A percentile compares a stretch with the other conserved stretches of the same genome.
Conservation (phyloP, 345 rosid genomes). For the Linum tenue region DNA sequence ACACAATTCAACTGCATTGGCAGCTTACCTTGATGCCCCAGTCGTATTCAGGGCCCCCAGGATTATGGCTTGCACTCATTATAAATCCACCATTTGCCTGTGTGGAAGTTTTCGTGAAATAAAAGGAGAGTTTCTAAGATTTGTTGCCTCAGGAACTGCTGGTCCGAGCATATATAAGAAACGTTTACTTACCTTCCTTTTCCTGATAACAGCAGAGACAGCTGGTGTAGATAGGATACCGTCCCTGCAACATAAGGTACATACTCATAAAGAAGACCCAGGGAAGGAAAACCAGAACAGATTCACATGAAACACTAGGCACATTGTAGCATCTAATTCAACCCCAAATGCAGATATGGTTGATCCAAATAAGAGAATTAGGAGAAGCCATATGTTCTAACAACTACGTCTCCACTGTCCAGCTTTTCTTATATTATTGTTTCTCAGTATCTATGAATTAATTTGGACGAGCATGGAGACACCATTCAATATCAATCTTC, state of each 20-base stretch:
- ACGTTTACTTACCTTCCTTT: constrained; percentile 47
- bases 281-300: no score
- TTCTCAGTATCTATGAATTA: no score
- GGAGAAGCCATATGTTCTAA: no score
- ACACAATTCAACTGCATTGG: constrained; percentile 8
- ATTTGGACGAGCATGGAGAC: background rate
- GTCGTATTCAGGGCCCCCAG: constrained; percentile 89
- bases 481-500: background rate
- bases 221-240: constrained; percentile 86
- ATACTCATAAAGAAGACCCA: no score
- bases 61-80: constrained; percentile 97
- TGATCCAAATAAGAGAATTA: no score
- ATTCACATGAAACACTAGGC: no score
- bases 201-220: constrained; percentile 84
- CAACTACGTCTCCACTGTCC: no score
- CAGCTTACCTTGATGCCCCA: constrained; percentile 91
- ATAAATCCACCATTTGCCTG: constrained; percentile 95
- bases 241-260: constrained; percentile 39
- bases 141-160: constrained; percentile 2
- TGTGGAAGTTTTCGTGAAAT: background rate
- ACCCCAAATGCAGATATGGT: no score
- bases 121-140: constrained; percentile 1
- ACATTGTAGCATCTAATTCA: no score
- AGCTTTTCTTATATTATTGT: no score
- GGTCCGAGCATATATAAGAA: constrained; percentile 6